Conservation (phyloP, 768 basidiomycete genomes). For the Russula compacta region DNA sequence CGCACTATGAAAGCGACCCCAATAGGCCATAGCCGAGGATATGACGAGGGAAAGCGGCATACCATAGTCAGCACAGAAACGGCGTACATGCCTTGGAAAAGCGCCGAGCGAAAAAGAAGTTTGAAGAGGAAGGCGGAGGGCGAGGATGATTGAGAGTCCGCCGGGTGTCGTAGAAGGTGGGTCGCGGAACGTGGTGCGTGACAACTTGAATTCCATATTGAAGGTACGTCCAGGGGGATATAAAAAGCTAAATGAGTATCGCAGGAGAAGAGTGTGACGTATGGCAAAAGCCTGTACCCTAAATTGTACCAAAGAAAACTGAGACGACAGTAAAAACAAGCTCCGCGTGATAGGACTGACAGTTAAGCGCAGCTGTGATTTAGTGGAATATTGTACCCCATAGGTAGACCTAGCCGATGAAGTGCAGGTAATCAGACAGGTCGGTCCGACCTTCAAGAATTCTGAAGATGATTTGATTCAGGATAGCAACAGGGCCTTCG, state of each 20-base stretch:
- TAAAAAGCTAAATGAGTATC: conserved; percentile 91
- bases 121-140: conserved; percentile 72
- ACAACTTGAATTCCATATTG: conserved; percentile 86
- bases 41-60: conserved; percentile 84
- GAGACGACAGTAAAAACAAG: conserved; percentile 19
- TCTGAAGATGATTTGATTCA: conserved; percentile 83
- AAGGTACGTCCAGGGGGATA: conserved; percentile 84
- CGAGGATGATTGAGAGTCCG: conserved; percentile 57
- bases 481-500: conserved; percentile 80
- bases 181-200: conserved; percentile 54
- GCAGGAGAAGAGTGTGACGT: conserved; percentile 84
- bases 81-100: conserved; percentile 68
- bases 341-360: conserved; percentile 27
- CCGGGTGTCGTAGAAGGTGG: conserved; percentile 34
- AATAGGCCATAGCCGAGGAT: conserved; percentile 71
- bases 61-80: conserved; percentile 79
- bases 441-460: conserved; percentile 51
- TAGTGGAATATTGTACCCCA: conserved; percentile 86
- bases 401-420: conserved; percentile 87
- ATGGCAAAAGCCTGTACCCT: conserved; percentile 80
- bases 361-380: conserved; percentile 71
- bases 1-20: conserved; percentile 63
- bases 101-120: conserved; percentile 47
- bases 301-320: background rate
- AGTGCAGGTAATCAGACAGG: conserved; percentile 70